These are phyloP conservation scores for Lagenaria siceraria DNA, from an alignment of 306 rosid genomes.

Conservation along the genomic window DNA sequence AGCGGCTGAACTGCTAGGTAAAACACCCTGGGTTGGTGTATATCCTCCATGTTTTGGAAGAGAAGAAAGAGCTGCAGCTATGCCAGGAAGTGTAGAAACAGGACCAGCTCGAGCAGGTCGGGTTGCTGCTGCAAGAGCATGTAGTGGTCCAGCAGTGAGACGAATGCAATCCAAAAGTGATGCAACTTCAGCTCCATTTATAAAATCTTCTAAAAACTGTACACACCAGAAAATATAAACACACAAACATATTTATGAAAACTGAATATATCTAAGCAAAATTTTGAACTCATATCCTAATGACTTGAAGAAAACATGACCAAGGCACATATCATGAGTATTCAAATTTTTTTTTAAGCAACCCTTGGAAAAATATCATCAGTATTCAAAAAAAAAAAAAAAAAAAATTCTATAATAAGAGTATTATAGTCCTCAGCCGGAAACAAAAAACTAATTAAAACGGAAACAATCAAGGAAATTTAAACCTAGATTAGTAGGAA, in stretches of 20 bases:
- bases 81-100: conserved; percentile 60
- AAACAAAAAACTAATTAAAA: not conserved
- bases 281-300: not conserved
- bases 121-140: conserved; percentile 95
- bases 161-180: conserved; percentile 97
- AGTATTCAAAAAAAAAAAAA: not conserved
- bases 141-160: conserved; percentile 96
- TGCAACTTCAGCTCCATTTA: conserved; percentile 97
- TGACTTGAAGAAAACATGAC: not conserved
- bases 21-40: conserved; percentile 52
- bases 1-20: conserved; percentile 42
- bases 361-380: too few species aligned
- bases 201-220: conserved; percentile 97
- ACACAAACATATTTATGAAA: not conserved
- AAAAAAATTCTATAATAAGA: not conserved
- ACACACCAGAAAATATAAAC: conserved; percentile 11
- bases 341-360: too few species aligned
- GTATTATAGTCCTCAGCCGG: not conserved
- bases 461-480: not conserved
- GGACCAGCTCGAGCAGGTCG: conserved; percentile 99
- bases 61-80: conserved; percentile 52
- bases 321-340: not conserved
- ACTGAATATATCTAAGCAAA: not conserved
- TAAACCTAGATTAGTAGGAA: not conserved
- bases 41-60: conserved; percentile 68